A percentile compares a stretch with the other conserved stretches of the same genome.
phyloP scores from a whole-genome alignment of 371 early-diverging fungal species.

The Mucor velutinosus region DNA sequence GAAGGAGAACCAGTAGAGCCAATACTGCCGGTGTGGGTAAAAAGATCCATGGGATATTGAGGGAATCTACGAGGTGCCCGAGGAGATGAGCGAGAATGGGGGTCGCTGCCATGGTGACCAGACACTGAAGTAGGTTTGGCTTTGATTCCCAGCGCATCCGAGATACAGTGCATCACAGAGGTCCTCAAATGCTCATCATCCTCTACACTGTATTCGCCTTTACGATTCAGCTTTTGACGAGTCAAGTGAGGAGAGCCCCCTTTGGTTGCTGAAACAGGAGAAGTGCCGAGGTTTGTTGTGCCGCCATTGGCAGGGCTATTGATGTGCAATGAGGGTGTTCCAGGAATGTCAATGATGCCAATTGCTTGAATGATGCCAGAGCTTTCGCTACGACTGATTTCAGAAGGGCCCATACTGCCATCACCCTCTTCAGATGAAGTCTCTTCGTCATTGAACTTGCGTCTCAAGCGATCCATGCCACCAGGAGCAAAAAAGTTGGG shows the following conservation, averaged over 20 bases:
- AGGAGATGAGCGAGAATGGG: conserved; percentile 11
- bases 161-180: conserved; percentile 68
- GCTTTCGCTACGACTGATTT: conserved; percentile 32
- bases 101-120: background rate
- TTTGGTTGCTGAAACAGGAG: background rate
- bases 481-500: conserved; percentile 66
- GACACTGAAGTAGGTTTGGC: background rate
- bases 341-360: conserved; percentile 39
- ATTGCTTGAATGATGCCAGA: conserved; percentile 44
- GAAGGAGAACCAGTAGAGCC: conserved; percentile 40
- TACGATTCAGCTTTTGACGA: conserved; percentile 20
- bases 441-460: conserved; percentile 53
- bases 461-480: conserved; percentile 69
- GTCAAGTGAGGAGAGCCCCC: conserved; percentile 8
- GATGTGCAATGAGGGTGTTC: conserved; percentile 31
- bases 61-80: conserved; percentile 11
- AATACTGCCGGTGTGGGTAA: conserved; percentile 45
- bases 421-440: conserved; percentile 15
- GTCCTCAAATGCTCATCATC: conserved; percentile 66
- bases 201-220: conserved; percentile 59
- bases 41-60: conserved; percentile 45
- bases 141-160: conserved; percentile 40
- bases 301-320: conserved; percentile 4
- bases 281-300: background rate
- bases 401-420: conserved; percentile 11